phyloP scores from a whole-genome alignment of 441 rosid genomes.

The Gossypium trilobum region DNA sequence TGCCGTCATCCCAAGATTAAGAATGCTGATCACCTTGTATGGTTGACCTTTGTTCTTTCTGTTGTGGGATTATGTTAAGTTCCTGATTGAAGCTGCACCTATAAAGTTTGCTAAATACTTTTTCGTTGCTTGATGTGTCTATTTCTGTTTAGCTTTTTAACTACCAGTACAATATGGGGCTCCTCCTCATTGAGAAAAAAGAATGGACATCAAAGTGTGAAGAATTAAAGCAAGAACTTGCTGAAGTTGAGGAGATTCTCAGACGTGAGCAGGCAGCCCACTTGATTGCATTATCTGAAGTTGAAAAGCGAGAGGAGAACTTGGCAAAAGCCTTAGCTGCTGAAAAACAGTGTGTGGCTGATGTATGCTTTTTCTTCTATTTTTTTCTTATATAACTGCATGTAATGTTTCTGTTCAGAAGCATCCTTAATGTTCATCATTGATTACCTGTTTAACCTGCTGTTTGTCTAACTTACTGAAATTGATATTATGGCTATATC shows the following conservation, averaged over 20 bases:
- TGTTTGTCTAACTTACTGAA: neutral
- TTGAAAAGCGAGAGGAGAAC: conserved; percentile 58
- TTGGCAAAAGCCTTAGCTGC: conserved; percentile 46
- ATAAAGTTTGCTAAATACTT: neutral
- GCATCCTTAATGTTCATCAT: neutral
- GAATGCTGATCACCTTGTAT: neutral
- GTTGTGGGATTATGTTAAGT: neutral
- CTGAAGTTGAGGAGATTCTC: conserved; percentile 56
- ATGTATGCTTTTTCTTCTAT: conserved; percentile 33
- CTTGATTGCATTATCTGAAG: conserved; percentile 53
- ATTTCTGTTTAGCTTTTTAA: conserved; percentile 46
- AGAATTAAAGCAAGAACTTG: conserved; percentile 42
- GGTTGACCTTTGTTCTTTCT: neutral
- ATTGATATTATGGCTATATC: neutral
- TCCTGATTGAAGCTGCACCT: neutral
- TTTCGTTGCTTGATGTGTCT: neutral
- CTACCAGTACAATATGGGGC: conserved; percentile 85
- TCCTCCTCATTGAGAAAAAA: conserved; percentile 74
- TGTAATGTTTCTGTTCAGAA: neutral
- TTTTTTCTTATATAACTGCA: neutral
- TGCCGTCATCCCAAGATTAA: neutral
- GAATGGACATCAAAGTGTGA: conserved; percentile 47
- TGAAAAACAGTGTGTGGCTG: conserved; percentile 54
- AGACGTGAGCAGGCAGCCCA: conserved; percentile 61
- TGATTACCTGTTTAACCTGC: neutral